Evolutionary conservation across 2,329 filamentous ascomycete genomes (phyloP).

Genomic region (Aspergillus ruber): DNA sequence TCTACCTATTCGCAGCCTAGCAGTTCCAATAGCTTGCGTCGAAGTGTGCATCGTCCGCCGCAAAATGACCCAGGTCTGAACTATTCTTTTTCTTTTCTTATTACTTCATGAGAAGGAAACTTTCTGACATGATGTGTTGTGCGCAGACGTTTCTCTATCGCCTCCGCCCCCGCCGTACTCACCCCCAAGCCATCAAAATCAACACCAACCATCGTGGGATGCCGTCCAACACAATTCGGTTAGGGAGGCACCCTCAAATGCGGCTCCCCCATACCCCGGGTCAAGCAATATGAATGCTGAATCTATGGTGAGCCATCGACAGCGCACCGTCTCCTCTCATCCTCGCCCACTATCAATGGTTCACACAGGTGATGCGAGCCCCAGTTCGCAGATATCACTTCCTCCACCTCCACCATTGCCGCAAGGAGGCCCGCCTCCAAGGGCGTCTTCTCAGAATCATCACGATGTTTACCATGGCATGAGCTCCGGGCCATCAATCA

Average conservation of each 20-base stretch:
- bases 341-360: slow-evolving; percentile 29
- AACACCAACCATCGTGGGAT: slow-evolving; percentile 7
- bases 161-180: slow-evolving; percentile 36
- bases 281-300: slow-evolving; percentile 13
- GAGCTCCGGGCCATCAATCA: slow-evolving; percentile 14
- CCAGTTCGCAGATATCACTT: slow-evolving; percentile 24
- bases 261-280: slow-evolving; percentile 12
- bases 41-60: slow-evolving; percentile 19
- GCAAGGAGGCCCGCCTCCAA: slow-evolving; percentile 20
- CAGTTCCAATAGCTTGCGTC: slow-evolving; percentile 21
- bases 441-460: slow-evolving; percentile 29
- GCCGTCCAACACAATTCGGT: slow-evolving; percentile 7
- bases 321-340: slow-evolving; percentile 18
- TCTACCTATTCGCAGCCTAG: slow-evolving; percentile 17
- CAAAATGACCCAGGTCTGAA: slow-evolving; percentile 25
- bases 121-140: slow-evolving; percentile 5
- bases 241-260: slow-evolving; percentile 8
- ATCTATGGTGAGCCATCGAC: slow-evolving; percentile 17
- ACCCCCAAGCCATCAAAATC: slow-evolving; percentile 25
- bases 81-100: not conserved
- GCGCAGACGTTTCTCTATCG: slow-evolving; percentile 23
- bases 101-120: not conserved
- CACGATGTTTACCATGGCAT: slow-evolving; percentile 10
- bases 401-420: slow-evolving; percentile 32
- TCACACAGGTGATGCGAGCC: slow-evolving; percentile 19